Evolutionary conservation across 2,329 filamentous ascomycete species (phyloP).

Genomic region (Chaetomium sp.): DNA sequence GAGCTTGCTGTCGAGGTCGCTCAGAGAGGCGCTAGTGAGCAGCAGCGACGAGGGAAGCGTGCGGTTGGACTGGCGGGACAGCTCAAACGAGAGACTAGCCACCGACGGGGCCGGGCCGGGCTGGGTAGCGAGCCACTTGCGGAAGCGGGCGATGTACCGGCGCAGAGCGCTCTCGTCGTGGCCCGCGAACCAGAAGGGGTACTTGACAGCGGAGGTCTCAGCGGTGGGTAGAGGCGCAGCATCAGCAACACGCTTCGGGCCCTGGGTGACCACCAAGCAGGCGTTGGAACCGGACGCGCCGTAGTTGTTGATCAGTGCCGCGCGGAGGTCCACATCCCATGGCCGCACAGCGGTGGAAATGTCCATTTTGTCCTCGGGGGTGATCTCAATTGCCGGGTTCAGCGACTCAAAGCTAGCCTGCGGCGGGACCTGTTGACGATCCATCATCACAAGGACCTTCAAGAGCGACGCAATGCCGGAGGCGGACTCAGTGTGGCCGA

Average conservation of each 20-base stretch:
- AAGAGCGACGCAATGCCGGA: slow-evolving; percentile 27
- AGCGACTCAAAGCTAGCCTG: neutral
- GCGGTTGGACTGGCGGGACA: neutral
- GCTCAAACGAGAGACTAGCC: neutral
- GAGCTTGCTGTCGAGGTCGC: neutral
- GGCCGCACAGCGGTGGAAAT: neutral
- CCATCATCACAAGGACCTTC: slow-evolving; percentile 25
- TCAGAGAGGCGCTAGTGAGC: neutral
- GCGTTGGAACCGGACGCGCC: slow-evolving; percentile 11
- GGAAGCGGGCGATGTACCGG: neutral
- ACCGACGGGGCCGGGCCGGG: neutral
- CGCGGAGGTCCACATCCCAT: slow-evolving; percentile 10
- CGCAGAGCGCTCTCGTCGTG: neutral
- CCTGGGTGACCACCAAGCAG: neutral
- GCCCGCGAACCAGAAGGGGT: neutral
- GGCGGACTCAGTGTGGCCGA: slow-evolving; percentile 24
- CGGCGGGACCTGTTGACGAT: slow-evolving; percentile 14
- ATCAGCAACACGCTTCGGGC: neutral
- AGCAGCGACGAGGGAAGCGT: neutral
- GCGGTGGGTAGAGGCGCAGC: neutral
- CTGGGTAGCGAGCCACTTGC: neutral
- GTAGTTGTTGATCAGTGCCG: slow-evolving; percentile 11
- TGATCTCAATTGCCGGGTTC: neutral
- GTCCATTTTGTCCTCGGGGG: neutral
- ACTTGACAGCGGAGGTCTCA: neutral